Conservation (phyloP, 1,284 basidiomycete species). For the Erythrobasidium hasegawianum region DNA sequence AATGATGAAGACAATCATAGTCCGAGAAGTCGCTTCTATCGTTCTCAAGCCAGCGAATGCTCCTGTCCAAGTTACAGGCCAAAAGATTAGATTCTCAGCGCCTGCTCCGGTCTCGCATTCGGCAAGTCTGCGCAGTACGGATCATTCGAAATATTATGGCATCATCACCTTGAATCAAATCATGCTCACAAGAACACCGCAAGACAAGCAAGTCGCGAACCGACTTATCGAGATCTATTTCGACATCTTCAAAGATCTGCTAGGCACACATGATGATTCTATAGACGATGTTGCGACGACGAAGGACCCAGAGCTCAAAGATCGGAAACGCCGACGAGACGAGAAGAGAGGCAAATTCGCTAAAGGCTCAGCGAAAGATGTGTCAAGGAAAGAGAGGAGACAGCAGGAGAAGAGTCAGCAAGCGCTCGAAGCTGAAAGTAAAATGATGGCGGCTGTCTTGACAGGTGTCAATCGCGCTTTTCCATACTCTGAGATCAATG, state of each 20-base stretch:
- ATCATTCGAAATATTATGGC: conserved; percentile 82
- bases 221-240: conserved; percentile 89
- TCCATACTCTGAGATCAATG: conserved; percentile 75
- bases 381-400: conserved; percentile 47
- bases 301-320: conserved; percentile 44
- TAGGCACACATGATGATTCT: conserved; percentile 53
- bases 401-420: conserved; percentile 56
- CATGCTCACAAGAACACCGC: conserved; percentile 63
- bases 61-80: conserved; percentile 30
- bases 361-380: conserved; percentile 45
- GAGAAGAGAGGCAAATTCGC: conserved; percentile 39
- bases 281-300: conserved; percentile 40
- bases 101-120: conserved; percentile 41
- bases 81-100: conserved; percentile 38
- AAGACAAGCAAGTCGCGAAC: conserved; percentile 72
- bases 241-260: conserved; percentile 84
- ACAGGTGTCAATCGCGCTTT: conserved; percentile 93
- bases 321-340: conserved; percentile 39
- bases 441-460: conserved; percentile 82
- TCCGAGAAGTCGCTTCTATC: conserved; percentile 78
- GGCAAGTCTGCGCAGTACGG: conserved; percentile 46
- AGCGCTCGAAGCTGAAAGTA: conserved; percentile 74
- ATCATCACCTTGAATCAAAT: conserved; percentile 93
- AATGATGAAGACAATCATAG: conserved; percentile 85
- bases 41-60: conserved; percentile 61